phyloP scores from a whole-genome alignment of 345 rosid species.

The Garcia nutans region DNA sequence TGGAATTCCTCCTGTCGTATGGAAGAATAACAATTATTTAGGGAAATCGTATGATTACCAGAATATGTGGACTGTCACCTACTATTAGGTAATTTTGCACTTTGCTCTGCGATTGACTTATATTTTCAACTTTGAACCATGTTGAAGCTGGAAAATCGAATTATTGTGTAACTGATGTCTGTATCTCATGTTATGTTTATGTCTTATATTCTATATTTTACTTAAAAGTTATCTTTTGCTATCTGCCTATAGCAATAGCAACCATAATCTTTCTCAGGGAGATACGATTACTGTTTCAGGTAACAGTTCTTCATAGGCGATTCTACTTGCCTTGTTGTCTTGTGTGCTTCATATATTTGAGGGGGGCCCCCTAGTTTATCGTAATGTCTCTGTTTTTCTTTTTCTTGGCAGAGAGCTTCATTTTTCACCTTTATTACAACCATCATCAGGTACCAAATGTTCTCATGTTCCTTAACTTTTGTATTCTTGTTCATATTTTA shows the following conservation, averaged over 20 bases:
- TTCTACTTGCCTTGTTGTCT: background rate
- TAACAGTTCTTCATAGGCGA: conserved; percentile 18
- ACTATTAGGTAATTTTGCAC: background rate
- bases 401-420: conserved; percentile 51
- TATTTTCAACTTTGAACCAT: background rate
- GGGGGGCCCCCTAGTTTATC: background rate
- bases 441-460: conserved; percentile 49
- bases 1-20: background rate
- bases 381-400: background rate
- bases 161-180: background rate
- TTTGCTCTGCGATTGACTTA: background rate
- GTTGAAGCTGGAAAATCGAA: background rate
- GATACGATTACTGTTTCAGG: conserved; percentile 53
- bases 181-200: background rate
- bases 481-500: background rate
- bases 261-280: conserved; percentile 68
- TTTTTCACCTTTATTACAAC: conserved; percentile 37
- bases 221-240: conserved; percentile 3
- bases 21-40: background rate
- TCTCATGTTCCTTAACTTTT: conserved; percentile 1
- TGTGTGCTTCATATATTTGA: background rate
- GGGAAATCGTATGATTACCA: background rate
- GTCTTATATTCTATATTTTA: background rate
- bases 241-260: conserved; percentile 62
- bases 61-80: background rate